A percentile compares a stretch with the other conserved stretches of the same genome.
Conservation (phyloP, 2,329 filamentous ascomycete species). For the Neospermospora avenae region DNA sequence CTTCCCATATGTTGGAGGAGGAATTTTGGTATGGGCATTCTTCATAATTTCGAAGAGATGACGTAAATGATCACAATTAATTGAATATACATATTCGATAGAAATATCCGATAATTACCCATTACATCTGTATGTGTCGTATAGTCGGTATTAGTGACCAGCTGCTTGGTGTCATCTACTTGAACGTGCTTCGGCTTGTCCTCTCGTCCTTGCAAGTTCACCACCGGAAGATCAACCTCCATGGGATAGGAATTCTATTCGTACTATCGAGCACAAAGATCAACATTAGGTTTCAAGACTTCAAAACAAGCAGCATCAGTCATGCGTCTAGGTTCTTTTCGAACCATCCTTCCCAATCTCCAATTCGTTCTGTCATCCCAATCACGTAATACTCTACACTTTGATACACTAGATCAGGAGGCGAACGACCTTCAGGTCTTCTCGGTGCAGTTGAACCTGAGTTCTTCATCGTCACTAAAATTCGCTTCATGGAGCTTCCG, state of each 20-base stretch:
- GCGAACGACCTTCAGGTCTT: not conserved
- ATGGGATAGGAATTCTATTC: not conserved
- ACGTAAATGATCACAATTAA: not conserved
- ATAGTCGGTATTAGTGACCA: not conserved
- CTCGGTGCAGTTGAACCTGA: not conserved
- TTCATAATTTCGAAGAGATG: constrained; percentile 1
- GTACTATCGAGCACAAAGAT: not conserved
- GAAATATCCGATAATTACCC: not conserved
- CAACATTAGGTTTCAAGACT: not conserved
- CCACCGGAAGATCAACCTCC: not conserved
- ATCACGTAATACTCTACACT: not conserved
- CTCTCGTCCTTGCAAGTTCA: constrained; percentile 1
- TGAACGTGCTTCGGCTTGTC: constrained; percentile 3
- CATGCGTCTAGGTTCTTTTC: not conserved
- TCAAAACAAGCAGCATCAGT: not conserved
- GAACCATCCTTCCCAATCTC: constrained; percentile 1
- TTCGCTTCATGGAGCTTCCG: too few relatives aligned
- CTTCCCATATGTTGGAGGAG: not conserved
- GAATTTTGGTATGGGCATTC: not conserved
- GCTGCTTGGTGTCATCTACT: not conserved
- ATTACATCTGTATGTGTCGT: not conserved
- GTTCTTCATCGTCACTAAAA: too few relatives aligned
- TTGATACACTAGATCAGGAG: not conserved
- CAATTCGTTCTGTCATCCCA: constrained; percentile 6
- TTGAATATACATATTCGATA: not conserved